Evolutionary conservation across 306 rosid species (phyloP).

Genomic region (Vigna unguiculata): DNA sequence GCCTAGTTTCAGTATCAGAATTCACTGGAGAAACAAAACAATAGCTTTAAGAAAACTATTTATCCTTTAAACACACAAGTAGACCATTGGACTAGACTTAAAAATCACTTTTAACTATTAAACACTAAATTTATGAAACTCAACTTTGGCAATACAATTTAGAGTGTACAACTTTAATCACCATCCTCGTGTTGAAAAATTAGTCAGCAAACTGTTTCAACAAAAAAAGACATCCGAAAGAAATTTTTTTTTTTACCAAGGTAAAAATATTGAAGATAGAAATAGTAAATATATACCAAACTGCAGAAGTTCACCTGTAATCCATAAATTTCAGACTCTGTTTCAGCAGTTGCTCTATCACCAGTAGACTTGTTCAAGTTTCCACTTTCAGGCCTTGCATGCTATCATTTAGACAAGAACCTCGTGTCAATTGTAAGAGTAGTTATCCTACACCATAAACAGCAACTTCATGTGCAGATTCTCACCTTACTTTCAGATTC

Average conservation of each 20-base stretch:
- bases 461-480: slow-evolving; percentile 31
- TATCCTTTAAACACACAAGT: neutral
- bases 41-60: neutral
- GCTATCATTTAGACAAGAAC: slow-evolving; percentile 54
- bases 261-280: slow-evolving; percentile 25
- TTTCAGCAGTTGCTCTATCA: slow-evolving; percentile 66
- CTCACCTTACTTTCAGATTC: slow-evolving; percentile 68
- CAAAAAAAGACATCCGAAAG: neutral
- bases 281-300: slow-evolving; percentile 30
- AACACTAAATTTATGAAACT: slow-evolving; percentile 16
- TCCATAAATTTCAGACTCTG: slow-evolving; percentile 76
- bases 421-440: slow-evolving; percentile 32
- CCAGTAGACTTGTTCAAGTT: slow-evolving; percentile 52
- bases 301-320: slow-evolving; percentile 73
- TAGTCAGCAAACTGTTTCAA: slow-evolving; percentile 1
- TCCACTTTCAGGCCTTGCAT: slow-evolving; percentile 45
- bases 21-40: neutral
- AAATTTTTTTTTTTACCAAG: neutral
- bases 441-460: slow-evolving; percentile 33
- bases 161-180: slow-evolving; percentile 23
- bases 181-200: slow-evolving; percentile 28
- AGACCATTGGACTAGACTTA: neutral
- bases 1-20: neutral
- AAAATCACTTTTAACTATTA: slow-evolving; percentile 3
- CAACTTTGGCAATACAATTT: neutral